Conservation (phyloP, 352 stramenopile genomes). For the Globisporangium middletonii region DNA sequence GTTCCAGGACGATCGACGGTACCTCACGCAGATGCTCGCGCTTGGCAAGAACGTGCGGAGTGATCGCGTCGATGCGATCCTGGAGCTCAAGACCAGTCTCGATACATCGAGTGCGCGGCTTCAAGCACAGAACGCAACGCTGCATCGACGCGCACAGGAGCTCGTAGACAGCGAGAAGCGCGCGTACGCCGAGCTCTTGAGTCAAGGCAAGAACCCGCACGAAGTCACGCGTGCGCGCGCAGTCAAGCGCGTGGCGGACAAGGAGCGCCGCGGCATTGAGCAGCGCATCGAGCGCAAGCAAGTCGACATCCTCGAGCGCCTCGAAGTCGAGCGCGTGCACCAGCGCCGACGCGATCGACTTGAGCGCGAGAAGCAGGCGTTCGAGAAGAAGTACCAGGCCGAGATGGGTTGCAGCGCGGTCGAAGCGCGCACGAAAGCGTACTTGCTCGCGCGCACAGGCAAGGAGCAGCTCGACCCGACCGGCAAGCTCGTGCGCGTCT, state of each 20-base stretch:
- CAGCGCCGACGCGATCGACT: slow-evolving; percentile 32
- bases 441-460: slow-evolving; percentile 47
- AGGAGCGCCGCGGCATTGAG: slow-evolving; percentile 36
- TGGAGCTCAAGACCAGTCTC: slow-evolving; percentile 54
- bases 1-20: slow-evolving; percentile 38
- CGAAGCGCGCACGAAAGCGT: slow-evolving; percentile 48
- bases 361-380: slow-evolving; percentile 31
- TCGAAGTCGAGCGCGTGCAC: slow-evolving; percentile 47
- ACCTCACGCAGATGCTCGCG: slow-evolving; percentile 40
- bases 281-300: slow-evolving; percentile 49
- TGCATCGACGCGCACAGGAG: slow-evolving; percentile 21
- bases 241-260: slow-evolving; percentile 27
- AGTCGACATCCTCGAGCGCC: slow-evolving; percentile 32
- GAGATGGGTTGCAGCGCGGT: slow-evolving; percentile 53
- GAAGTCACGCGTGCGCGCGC: slow-evolving; percentile 49
- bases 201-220: slow-evolving; percentile 74
- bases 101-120: slow-evolving; percentile 40
- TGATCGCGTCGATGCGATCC: slow-evolving; percentile 38
- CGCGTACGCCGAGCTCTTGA: slow-evolving; percentile 45
- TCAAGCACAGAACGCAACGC: slow-evolving; percentile 34
- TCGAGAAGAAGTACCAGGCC: slow-evolving; percentile 62
- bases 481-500: slow-evolving; percentile 50
- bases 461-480: slow-evolving; percentile 59
- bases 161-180: slow-evolving; percentile 25
- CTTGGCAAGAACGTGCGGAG: slow-evolving; percentile 22